Conservation (phyloP, 2,329 filamentous ascomycete genomes). For the Annulohypoxylon truncatum region DNA sequence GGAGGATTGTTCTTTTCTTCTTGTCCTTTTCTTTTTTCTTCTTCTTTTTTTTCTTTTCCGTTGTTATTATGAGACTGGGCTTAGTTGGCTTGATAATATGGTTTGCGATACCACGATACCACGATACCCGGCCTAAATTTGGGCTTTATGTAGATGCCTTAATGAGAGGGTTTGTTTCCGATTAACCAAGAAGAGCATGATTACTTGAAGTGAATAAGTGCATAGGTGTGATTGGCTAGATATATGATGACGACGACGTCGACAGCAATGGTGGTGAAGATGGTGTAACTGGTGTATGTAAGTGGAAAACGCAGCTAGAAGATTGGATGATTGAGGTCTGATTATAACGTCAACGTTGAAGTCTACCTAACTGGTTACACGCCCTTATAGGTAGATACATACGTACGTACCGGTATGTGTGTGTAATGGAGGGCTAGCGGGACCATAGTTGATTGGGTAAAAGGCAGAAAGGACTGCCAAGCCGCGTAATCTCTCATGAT, state of each 20-base stretch:
- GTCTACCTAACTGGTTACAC: too few relatives aligned
- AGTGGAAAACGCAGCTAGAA: too few relatives aligned
- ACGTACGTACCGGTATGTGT: not conserved
- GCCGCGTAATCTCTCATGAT: constrained; percentile 27
- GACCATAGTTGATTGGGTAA: constrained; percentile 14
- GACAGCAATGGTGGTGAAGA: not conserved
- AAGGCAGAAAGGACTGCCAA: constrained; percentile 2
- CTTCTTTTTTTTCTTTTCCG: not conserved
- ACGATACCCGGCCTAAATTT: not conserved
- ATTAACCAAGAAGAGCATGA: not conserved
- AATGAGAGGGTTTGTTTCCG: not conserved
- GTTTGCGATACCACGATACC: not conserved
- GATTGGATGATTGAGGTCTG: not conserved
- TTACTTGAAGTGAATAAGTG: not conserved
- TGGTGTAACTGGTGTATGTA: not conserved
- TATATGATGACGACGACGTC: constrained; percentile 1
- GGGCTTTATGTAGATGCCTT: not conserved
- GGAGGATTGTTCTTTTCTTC: not conserved
- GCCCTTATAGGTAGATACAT: too few relatives aligned
- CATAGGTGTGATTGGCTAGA: not conserved
- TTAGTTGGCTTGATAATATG: not conserved
- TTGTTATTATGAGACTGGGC: not conserved
- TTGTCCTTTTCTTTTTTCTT: not conserved
- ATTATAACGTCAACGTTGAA: too few relatives aligned
- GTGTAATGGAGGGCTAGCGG: not conserved